Evolutionary conservation across 2,329 filamentous ascomycete genomes (phyloP).

Genomic region (Domatiomyces globalis): DNA sequence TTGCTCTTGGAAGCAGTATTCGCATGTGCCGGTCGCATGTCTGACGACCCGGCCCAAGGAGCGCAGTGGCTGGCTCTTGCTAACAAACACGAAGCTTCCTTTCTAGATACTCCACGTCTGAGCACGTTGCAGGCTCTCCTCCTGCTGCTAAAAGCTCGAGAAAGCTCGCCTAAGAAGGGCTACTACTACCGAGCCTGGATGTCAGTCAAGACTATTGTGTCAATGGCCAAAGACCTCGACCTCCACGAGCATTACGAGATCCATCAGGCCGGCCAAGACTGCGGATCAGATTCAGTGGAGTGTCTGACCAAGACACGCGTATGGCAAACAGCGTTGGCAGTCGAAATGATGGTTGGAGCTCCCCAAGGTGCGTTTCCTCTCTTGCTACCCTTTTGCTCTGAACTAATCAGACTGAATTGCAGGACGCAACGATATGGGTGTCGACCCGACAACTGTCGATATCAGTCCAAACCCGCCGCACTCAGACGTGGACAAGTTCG

Average conservation of each 20-base stretch:
- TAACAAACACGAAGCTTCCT: conserved; percentile 76
- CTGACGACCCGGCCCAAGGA: conserved; percentile 69
- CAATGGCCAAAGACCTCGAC: conserved; percentile 85
- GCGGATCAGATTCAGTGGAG: conserved; percentile 55
- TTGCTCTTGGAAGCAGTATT: conserved; percentile 82
- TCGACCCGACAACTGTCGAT: conserved; percentile 63
- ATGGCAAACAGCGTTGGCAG: conserved; percentile 76
- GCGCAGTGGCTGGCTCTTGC: conserved; percentile 88
- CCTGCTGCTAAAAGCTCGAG: conserved; percentile 76
- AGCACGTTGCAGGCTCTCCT: conserved; percentile 85
- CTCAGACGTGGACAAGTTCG: conserved; percentile 56
- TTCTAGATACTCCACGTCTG: conserved; percentile 78
- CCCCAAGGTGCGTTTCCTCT: conserved; percentile 56
- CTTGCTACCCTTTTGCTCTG: conserved; percentile 7
- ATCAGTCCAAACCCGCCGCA: conserved; percentile 51
- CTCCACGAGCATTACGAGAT: conserved; percentile 73
- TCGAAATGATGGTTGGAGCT: conserved; percentile 84
- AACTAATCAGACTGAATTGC: conserved; percentile 14
- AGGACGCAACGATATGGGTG: conserved; percentile 67
- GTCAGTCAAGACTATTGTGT: conserved; percentile 77
- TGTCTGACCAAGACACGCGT: conserved; percentile 74
- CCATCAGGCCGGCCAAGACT: conserved; percentile 58
- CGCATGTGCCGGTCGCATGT: conserved; percentile 69
- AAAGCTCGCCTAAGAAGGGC: conserved; percentile 80
- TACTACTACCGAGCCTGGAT: conserved; percentile 98